These are phyloP conservation scores for Mycena metata DNA, from an alignment of 768 basidiomycete genomes.

Conservation along the genomic window DNA sequence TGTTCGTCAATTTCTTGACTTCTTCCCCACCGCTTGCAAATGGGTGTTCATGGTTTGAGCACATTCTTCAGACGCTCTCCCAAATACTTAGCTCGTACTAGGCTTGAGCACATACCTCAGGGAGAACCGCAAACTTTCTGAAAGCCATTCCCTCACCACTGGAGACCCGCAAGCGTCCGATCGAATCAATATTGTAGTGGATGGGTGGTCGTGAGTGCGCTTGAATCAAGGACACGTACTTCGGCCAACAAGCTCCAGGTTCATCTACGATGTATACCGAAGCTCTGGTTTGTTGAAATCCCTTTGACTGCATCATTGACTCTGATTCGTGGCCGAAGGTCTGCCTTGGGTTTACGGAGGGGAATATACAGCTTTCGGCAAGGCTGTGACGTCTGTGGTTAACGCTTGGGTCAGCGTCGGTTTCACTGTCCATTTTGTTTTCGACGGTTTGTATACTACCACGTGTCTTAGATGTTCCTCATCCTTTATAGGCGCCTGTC, in stretches of 20 bases:
- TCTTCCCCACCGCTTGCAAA: too few species aligned
- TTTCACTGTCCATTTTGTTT: slow-evolving; percentile 78
- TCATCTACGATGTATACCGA: slow-evolving; percentile 78
- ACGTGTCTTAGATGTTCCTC: slow-evolving; percentile 17
- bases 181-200: slow-evolving; percentile 72
- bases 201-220: slow-evolving; percentile 87
- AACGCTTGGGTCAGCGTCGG: slow-evolving; percentile 79
- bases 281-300: slow-evolving; percentile 51
- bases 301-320: not conserved
- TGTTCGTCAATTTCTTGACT: not conserved
- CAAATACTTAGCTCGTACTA: slow-evolving; percentile 48
- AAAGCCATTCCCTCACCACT: slow-evolving; percentile 43
- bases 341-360: slow-evolving; percentile 91
- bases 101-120: slow-evolving; percentile 67
- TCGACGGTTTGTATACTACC: slow-evolving; percentile 73
- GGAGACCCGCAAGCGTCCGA: slow-evolving; percentile 31
- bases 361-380: slow-evolving; percentile 72
- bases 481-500: slow-evolving; percentile 69
- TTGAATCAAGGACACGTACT: slow-evolving; percentile 23
- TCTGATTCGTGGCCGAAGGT: slow-evolving; percentile 19
- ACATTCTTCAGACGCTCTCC: too few species aligned
- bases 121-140: slow-evolving; percentile 61
- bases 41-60: too few species aligned
- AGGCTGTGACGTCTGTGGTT: slow-evolving; percentile 64
- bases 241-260: slow-evolving; percentile 57